Evolutionary conservation across 495 filamentous ascomycete genomes (phyloP).

Genomic region (Cenococcum geophilum): DNA sequence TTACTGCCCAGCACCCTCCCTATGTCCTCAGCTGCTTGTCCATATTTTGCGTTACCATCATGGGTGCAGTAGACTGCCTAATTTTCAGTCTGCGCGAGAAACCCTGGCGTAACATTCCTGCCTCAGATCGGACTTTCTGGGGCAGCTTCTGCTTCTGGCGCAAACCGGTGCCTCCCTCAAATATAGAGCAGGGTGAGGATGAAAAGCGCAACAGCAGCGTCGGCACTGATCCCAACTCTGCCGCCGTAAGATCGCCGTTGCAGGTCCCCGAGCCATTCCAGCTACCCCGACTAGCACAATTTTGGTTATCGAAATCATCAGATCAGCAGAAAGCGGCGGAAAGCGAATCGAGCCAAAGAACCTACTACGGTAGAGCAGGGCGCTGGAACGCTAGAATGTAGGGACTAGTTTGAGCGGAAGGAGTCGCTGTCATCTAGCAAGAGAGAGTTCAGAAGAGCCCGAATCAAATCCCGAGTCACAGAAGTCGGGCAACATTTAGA

Average conservation of each 20-base stretch:
- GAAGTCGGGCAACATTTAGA: too few relatives aligned
- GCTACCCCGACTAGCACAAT: neutral
- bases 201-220: neutral
- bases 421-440: too few relatives aligned
- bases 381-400: too few relatives aligned
- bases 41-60: slow-evolving; percentile 51
- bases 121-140: slow-evolving; percentile 41
- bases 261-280: neutral
- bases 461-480: too few relatives aligned
- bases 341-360: neutral
- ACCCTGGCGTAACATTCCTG: slow-evolving; percentile 59
- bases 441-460: too few relatives aligned
- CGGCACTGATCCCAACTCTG: neutral
- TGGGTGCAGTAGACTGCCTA: slow-evolving; percentile 60
- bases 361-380: too few relatives aligned
- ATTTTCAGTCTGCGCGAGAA: slow-evolving; percentile 61
- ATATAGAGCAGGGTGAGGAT: neutral
- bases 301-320: neutral
- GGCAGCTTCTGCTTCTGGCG: slow-evolving; percentile 43
- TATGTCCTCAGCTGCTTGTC: slow-evolving; percentile 51
- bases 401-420: too few relatives aligned
- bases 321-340: slow-evolving; percentile 19
- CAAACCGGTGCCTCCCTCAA: neutral
- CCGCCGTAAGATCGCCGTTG: neutral
- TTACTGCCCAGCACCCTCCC: slow-evolving; percentile 45